These are phyloP conservation scores for Austroboletus eburneus DNA, from an alignment of 768 basidiomycete genomes.

Conservation along the genomic window DNA sequence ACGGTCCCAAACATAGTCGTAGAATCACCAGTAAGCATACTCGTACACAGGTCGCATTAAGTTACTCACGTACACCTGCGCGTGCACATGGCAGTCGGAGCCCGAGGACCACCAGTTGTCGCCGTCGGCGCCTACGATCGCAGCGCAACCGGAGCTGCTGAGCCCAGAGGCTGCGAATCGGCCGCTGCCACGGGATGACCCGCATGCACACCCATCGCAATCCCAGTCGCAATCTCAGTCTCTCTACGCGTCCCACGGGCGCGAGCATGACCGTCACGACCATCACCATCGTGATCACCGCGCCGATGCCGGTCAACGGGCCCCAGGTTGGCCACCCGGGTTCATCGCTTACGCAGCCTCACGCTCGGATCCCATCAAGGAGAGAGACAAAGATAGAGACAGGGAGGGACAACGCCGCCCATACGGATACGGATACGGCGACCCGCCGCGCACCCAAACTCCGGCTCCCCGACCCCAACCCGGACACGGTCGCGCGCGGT, in stretches of 20 bases:
- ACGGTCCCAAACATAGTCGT: slow-evolving; percentile 42
- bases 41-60: neutral
- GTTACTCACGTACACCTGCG: neutral
- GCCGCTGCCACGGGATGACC: slow-evolving; percentile 21
- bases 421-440: too few relatives aligned
- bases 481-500: too few relatives aligned
- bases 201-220: neutral
- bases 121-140: slow-evolving; percentile 18
- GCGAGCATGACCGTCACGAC: neutral
- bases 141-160: slow-evolving; percentile 39
- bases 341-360: too few relatives aligned
- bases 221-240: neutral
- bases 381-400: too few relatives aligned
- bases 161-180: slow-evolving; percentile 39
- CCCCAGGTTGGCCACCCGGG: too few relatives aligned
- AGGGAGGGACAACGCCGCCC: too few relatives aligned
- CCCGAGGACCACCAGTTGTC: slow-evolving; percentile 36
- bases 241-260: slow-evolving; percentile 1
- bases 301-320: too few relatives aligned
- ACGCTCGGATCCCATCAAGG: too few relatives aligned
- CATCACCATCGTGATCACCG: too few relatives aligned
- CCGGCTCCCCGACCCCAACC: too few relatives aligned
- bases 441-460: too few relatives aligned
- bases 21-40: slow-evolving; percentile 42
- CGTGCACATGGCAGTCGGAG: slow-evolving; percentile 32